These are phyloP conservation scores for Tylopilus rubrobrunneus DNA, from an alignment of 768 basidiomycete species.

Conservation along the genomic window DNA sequence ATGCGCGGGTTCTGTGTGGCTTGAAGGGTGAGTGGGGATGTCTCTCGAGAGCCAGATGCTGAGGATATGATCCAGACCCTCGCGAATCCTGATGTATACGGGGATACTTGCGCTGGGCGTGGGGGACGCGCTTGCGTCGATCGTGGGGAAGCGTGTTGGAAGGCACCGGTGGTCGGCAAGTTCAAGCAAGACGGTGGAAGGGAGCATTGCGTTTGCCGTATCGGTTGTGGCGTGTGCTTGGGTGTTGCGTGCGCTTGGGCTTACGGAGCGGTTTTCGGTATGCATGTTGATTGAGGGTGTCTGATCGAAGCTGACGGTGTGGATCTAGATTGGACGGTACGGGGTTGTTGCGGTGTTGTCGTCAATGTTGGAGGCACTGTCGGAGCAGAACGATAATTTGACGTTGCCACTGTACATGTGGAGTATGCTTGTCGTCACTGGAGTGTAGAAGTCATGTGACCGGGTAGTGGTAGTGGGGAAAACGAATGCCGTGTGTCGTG, in stretches of 20 bases:
- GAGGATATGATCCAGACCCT: conserved; percentile 33
- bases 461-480: conserved; percentile 19
- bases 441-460: conserved; percentile 29
- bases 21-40: conserved; percentile 72
- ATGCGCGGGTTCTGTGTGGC: conserved; percentile 91
- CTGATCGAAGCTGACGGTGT: conserved; percentile 16
- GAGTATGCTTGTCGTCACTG: conserved; percentile 72
- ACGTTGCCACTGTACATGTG: conserved; percentile 95
- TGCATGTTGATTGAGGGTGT: conserved; percentile 22
- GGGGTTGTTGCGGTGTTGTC: conserved; percentile 56
- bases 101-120: conserved; percentile 88
- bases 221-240: conserved; percentile 70
- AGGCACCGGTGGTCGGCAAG: conserved; percentile 78
- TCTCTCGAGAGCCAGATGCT: not conserved
- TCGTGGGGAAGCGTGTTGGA: conserved; percentile 85
- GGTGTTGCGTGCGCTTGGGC: conserved; percentile 64
- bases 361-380: conserved; percentile 82
- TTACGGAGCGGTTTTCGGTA: conserved; percentile 76
- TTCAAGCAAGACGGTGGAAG: conserved; percentile 88
- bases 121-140: conserved; percentile 92
- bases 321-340: conserved; percentile 62
- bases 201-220: conserved; percentile 74
- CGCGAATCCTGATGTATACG: conserved; percentile 62
- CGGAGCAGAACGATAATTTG: conserved; percentile 96
- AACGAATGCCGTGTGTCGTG: not conserved